Base-by-base conservation (phyloP, 177 flowering plant genomes). In the Vitis hybrid region DNA sequence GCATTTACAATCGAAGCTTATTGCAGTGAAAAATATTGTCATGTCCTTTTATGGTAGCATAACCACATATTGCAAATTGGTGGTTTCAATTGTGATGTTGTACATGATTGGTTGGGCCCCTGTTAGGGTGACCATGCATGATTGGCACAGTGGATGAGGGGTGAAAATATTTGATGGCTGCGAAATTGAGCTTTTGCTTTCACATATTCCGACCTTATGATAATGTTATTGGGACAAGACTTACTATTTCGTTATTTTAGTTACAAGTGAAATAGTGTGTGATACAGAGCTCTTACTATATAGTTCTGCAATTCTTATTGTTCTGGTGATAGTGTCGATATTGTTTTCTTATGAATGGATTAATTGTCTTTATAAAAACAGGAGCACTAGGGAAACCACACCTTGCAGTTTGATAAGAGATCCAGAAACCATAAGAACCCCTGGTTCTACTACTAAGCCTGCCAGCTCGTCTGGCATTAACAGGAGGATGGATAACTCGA, bases 341-440 rank as follows among this genome's bases (percentile, higher is more conserved):
- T 11, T 55, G 40, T 19, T 58, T 21, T 15, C 10, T 58, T 51
- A 3, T 50, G 1, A 10, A 46, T 19, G 64, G 14, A 50, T 49
- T 14, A 6, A 57, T 72, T 1, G 19, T 15, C 24, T 60, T 67
- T 62, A 48, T 19, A 24, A 48, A n/a, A 24, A 46, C 83, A 88
- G 92, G 78, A 72, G 83, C 80, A 83, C 83, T 6, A 75, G 92
- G 74, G 92, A 88, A 71, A 82, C 85, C 54, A 88, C 90, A 11
- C 92, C 92, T 48, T 85, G 85, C 81, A 88, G 83, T 72, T 73
- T 88, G 78, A 81, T 82, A 55, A 78, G 83, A 73, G 79, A 82
- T 52, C 78, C 87, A n/a, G 85, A 87, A n/a, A 32, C 65, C 21
- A 51, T 81, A 19, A 72, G 78, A 68, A 82, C 90, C 6, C 92